A percentile compares a stretch with the other conserved stretches of the same genome.
Conservation (phyloP, 2,329 filamentous ascomycete species). For the Beauveria pseudobassiana region DNA sequence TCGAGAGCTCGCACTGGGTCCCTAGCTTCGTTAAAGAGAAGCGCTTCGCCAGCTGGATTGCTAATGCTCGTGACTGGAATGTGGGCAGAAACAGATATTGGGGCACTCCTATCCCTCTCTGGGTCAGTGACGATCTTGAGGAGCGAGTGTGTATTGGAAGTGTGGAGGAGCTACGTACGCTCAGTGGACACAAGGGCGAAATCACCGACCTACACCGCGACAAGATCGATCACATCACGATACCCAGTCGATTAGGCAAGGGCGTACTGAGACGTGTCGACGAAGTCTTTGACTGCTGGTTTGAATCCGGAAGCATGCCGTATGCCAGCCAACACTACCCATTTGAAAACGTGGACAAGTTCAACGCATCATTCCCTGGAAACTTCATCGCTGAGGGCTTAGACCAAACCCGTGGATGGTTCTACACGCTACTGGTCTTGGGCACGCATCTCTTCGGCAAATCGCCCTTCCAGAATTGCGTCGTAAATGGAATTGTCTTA, state of each 20-base stretch:
- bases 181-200: conserved; percentile 81
- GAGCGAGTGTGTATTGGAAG: conserved; percentile 84
- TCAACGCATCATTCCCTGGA: conserved; percentile 75
- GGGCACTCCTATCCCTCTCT: conserved; percentile 88
- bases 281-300: conserved; percentile 96
- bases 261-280: conserved; percentile 72
- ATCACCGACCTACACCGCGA: conserved; percentile 84
- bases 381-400: conserved; percentile 92
- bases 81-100: conserved; percentile 90
- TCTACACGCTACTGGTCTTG: conserved; percentile 85
- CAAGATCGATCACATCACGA: conserved; percentile 89
- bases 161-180: conserved; percentile 70
- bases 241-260: conserved; percentile 82
- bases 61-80: conserved; percentile 90
- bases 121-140: conserved; percentile 83
- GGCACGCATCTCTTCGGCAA: conserved; percentile 81
- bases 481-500: conserved; percentile 92
- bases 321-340: conserved; percentile 89
- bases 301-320: conserved; percentile 93
- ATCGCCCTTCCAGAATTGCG: conserved; percentile 87
- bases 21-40: conserved; percentile 85
- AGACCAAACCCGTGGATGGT: conserved; percentile 94
- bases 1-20: conserved; percentile 86
- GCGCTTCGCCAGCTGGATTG: conserved; percentile 86
- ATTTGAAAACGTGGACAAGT: conserved; percentile 78